Conservation (phyloP, 1,284 basidiomycete genomes). For the Mycosarcoma mackinlayi region DNA sequence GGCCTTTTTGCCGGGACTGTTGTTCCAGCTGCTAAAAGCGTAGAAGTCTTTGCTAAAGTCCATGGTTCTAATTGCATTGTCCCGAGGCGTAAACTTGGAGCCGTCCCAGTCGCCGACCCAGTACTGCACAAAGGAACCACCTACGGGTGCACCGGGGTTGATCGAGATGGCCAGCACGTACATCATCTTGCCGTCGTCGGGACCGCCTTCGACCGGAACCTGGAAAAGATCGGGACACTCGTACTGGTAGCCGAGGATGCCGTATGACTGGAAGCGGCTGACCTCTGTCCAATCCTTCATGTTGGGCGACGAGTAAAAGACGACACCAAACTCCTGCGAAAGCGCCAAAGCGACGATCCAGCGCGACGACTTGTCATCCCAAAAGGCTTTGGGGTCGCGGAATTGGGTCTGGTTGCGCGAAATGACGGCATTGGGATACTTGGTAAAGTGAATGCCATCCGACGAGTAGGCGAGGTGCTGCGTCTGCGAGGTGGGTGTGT, state of each 20-base stretch:
- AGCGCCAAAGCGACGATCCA: slow-evolving; percentile 70
- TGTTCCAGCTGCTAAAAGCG: slow-evolving; percentile 69
- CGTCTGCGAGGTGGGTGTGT: slow-evolving; percentile 66
- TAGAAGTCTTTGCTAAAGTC: slow-evolving; percentile 70
- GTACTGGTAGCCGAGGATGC: slow-evolving; percentile 68
- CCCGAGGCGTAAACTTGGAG: slow-evolving; percentile 67
- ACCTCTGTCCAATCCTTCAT: slow-evolving; percentile 69
- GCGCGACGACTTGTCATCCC: slow-evolving; percentile 61
- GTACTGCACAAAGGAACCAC: slow-evolving; percentile 69
- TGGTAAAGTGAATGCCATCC: slow-evolving; percentile 70
- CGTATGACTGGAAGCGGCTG: slow-evolving; percentile 66
- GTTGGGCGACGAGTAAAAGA: slow-evolving; percentile 69
- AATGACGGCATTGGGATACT: slow-evolving; percentile 68
- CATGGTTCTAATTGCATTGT: slow-evolving; percentile 62
- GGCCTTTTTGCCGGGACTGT: slow-evolving; percentile 53
- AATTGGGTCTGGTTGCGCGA: slow-evolving; percentile 67
- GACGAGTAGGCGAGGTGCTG: slow-evolving; percentile 69
- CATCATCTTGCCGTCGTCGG: slow-evolving; percentile 54
- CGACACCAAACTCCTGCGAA: slow-evolving; percentile 67
- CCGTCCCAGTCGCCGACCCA: slow-evolving; percentile 70
- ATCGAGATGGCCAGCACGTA: slow-evolving; percentile 57
- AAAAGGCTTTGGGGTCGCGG: slow-evolving; percentile 70
- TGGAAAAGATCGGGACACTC: slow-evolving; percentile 68
- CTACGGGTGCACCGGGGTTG: slow-evolving; percentile 63
- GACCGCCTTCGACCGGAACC: slow-evolving; percentile 65